Evolutionary conservation across 129 eudicot species (phyloP).

Genomic region (Heracleum sosnowskyi): DNA sequence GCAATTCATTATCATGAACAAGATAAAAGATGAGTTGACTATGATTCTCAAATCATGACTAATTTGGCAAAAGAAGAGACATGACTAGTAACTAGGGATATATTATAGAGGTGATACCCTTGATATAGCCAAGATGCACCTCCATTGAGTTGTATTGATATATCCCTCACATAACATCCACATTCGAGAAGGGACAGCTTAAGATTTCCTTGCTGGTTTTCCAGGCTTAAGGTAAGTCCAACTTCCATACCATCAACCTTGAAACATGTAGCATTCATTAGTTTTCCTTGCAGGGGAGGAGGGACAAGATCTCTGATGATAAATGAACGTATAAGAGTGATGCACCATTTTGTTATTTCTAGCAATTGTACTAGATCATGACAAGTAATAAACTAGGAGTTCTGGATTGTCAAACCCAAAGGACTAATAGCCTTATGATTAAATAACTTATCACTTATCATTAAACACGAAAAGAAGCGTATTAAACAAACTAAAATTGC

Average conservation of each 20-base stretch:
- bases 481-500: background rate
- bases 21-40: background rate
- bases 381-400: background rate
- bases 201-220: slow-evolving; percentile 60
- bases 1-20: background rate
- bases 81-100: background rate
- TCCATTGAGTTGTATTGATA: slow-evolving; percentile 69
- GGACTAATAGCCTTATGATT: background rate
- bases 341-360: background rate
- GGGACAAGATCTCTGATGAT: background rate
- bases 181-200: slow-evolving; percentile 56
- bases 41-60: slow-evolving; percentile 4
- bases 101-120: slow-evolving; percentile 47
- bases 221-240: slow-evolving; percentile 57
- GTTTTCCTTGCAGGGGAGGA: slow-evolving; percentile 1
- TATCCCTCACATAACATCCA: slow-evolving; percentile 59
- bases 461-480: background rate
- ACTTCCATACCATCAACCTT: slow-evolving; percentile 92
- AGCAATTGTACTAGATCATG: background rate
- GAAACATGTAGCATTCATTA: slow-evolving; percentile 28
- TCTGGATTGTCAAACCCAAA: background rate
- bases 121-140: slow-evolving; percentile 99
- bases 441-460: too few species aligned
- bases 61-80: background rate
- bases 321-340: background rate